These are phyloP conservation scores for Penicillium sp. DNA, from an alignment of 2,329 filamentous ascomycete genomes.

Conservation along the genomic window DNA sequence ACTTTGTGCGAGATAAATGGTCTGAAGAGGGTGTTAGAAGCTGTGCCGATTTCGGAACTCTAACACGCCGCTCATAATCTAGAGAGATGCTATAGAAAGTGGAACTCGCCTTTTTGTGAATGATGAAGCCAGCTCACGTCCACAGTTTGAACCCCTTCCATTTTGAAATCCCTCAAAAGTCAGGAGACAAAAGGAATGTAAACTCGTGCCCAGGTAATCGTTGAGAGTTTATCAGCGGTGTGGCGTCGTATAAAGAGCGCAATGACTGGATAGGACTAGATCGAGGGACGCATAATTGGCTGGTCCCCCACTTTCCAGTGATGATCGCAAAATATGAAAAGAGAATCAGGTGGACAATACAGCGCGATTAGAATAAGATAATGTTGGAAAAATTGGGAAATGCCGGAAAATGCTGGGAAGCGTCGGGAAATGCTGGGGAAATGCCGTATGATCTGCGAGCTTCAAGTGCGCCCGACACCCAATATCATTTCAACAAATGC, in stretches of 20 bases:
- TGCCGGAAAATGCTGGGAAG: background rate
- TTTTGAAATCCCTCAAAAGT: conserved; percentile 41
- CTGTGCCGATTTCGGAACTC: background rate
- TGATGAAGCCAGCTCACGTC: conserved; percentile 92
- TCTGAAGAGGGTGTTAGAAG: conserved; percentile 24
- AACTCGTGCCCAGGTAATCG: background rate
- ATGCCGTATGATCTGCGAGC: conserved; percentile 9
- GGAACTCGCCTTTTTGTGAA: conserved; percentile 69
- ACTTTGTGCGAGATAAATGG: conserved; percentile 38
- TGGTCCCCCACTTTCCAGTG: conserved; percentile 22
- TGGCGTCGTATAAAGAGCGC: conserved; percentile 19
- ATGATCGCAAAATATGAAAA: conserved; percentile 6
- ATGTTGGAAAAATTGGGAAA: background rate
- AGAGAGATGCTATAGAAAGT: conserved; percentile 3
- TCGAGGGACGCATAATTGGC: conserved; percentile 24
- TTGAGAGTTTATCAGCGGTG: conserved; percentile 14
- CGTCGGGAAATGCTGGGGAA: background rate
- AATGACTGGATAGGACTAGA: conserved; percentile 23
- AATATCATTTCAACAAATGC: background rate
- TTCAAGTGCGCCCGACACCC: background rate
- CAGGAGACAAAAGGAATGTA: background rate
- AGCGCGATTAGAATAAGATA: background rate
- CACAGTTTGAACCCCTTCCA: conserved; percentile 79
- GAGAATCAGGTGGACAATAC: conserved; percentile 9
- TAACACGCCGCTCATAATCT: background rate